phyloP scores from a whole-genome alignment of 2,329 filamentous ascomycete genomes.

The Volutella citrinella region DNA sequence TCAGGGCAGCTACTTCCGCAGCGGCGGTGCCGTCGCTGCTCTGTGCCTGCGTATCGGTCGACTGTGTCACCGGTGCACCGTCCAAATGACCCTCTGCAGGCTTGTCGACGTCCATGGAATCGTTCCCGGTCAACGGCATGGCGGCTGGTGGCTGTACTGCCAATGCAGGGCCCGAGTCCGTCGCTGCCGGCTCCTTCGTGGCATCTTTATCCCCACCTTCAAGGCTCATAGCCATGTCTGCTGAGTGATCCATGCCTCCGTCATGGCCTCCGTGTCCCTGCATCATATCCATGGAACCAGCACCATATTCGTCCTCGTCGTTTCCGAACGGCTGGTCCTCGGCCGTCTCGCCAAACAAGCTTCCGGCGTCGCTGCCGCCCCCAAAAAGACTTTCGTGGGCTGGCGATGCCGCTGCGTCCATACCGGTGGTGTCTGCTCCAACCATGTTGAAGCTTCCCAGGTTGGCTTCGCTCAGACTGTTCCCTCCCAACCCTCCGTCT shows the following conservation, averaged over 20 bases:
- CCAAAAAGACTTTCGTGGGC: slow-evolving; percentile 79
- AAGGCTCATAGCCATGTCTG: slow-evolving; percentile 40
- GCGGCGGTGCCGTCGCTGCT: too few relatives aligned
- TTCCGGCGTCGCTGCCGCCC: slow-evolving; percentile 75
- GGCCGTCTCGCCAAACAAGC: slow-evolving; percentile 78
- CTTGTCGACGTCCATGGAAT: slow-evolving; percentile 28
- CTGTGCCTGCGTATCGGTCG: slow-evolving; percentile 3
- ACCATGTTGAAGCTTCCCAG: slow-evolving; percentile 17
- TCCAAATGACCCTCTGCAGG: too few relatives aligned
- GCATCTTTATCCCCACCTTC: slow-evolving; percentile 21
- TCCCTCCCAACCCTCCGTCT: too few relatives aligned
- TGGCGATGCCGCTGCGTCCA: slow-evolving; percentile 62
- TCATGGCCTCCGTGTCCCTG: slow-evolving; percentile 38
- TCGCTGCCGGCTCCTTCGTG: slow-evolving; percentile 27
- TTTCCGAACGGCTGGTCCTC: slow-evolving; percentile 65
- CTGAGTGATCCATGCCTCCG: slow-evolving; percentile 40
- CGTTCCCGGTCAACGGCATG: too few relatives aligned
- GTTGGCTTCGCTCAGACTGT: slow-evolving; percentile 20
- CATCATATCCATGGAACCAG: slow-evolving; percentile 60
- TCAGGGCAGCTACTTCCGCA: slow-evolving; percentile 8
- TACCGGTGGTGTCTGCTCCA: slow-evolving; percentile 23
- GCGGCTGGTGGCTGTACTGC: slow-evolving; percentile 21
- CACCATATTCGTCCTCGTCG: slow-evolving; percentile 81
- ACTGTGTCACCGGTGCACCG: too few relatives aligned
- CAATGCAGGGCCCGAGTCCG: too few relatives aligned